Evolutionary conservation across 768 basidiomycete genomes (phyloP), one percentile per base, ranked within the genome.

Genomic region (Russula sp.): DNA sequence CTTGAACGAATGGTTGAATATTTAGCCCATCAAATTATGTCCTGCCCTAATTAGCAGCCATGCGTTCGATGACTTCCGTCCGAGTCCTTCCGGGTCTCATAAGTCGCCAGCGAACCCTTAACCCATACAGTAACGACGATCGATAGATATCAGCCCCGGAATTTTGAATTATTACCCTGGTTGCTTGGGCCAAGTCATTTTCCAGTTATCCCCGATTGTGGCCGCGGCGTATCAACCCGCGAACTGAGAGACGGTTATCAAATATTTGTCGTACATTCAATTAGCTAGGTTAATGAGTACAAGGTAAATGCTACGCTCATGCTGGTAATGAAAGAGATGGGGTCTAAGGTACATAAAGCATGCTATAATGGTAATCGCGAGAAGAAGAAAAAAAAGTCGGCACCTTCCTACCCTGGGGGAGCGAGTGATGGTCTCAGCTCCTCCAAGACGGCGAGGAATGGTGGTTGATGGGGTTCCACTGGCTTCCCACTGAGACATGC

Each of bases 401-500:
- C 7, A 11, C 10, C n/a, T n/a, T 65, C 38, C 60, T 61, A 65
- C 14, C 11, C 26, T 2, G 28, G 16, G 38, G 6, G 22, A 28
- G 65, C 59, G 38, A 63, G 53, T 40, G 38, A 40, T 3, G 38
- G 38, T 63, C 67, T 58, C 20, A 68, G 72, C 67, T 80, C 77
- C 57, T 82, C 77, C 50, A 90, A 76, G 62, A 91, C 78, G 50
- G 78, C 86, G 68, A 89, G 81, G 75, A 87, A 91, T 0, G 90
- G 90, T 26, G 87, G 86, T 20, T 77, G 78, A 36, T 78, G 78
- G 26, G 72, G 74, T 59, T 74, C 64, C n/a, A 80, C 79, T 28
- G 79, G 64, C 68, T 83, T 79, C 36, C 82, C 83, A 0, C 77
- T 71, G 50, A 81, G 79, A 66, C 77, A 82, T 54, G 86, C 90